These are phyloP conservation scores for Pythium myriotylum DNA, from an alignment of 352 stramenopile species.

Conservation along the genomic window DNA sequence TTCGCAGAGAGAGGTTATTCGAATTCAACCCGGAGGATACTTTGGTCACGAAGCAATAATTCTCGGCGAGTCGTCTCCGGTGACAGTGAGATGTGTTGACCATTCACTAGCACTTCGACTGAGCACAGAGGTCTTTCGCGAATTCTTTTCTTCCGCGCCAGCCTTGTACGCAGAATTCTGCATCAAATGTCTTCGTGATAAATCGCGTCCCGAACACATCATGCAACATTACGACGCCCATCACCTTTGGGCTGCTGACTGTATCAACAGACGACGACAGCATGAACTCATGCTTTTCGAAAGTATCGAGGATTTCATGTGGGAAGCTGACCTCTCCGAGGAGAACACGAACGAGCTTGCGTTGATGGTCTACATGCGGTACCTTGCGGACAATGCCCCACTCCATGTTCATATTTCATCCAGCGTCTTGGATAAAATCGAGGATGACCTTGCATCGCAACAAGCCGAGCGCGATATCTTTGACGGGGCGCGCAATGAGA, in stretches of 20 bases:
- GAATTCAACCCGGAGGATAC: conserved; percentile 54
- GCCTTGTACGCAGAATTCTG: conserved; percentile 72
- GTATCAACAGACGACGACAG: conserved; percentile 42
- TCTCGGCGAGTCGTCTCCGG: conserved; percentile 36
- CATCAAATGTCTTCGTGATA: conserved; percentile 64
- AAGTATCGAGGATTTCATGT: conserved; percentile 71
- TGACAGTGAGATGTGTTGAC: conserved; percentile 40
- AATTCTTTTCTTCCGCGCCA: conserved; percentile 57
- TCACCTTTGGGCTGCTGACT: conserved; percentile 62
- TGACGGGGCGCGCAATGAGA: conserved; percentile 37
- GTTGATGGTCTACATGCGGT: conserved; percentile 65
- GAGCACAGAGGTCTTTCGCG: conserved; percentile 39
- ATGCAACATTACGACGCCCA: conserved; percentile 74
- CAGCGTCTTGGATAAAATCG: conserved; percentile 34
- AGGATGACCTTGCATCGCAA: conserved; percentile 46
- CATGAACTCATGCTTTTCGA: conserved; percentile 64
- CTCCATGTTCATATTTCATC: conserved; percentile 39
- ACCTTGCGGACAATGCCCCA: conserved; percentile 40
- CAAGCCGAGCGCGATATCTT: conserved; percentile 50
- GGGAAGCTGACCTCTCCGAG: conserved; percentile 52
- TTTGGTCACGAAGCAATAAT: conserved; percentile 75
- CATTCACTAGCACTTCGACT: conserved; percentile 56
- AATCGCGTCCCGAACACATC: conserved; percentile 47
- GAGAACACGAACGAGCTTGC: conserved; percentile 53
- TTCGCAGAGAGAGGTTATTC: conserved; percentile 30